These are phyloP conservation scores for Xylaria sp. DNA, from an alignment of 2,329 filamentous ascomycete species.

Conservation along the genomic window DNA sequence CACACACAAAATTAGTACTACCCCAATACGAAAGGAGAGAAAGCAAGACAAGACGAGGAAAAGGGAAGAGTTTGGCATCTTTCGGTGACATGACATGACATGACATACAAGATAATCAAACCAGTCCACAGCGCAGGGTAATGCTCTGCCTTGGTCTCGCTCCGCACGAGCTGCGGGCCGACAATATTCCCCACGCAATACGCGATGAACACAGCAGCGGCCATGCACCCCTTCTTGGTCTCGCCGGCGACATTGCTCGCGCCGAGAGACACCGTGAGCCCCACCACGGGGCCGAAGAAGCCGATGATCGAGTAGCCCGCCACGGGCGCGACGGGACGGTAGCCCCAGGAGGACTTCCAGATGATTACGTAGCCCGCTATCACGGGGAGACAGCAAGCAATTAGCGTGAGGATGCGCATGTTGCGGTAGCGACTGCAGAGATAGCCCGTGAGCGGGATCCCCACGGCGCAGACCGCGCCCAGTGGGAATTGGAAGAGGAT, in stretches of 20 bases:
- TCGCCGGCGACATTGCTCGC: slow-evolving; percentile 78
- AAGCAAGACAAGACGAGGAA: background rate
- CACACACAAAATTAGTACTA: background rate
- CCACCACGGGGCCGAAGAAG: slow-evolving; percentile 77
- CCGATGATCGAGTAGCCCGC: slow-evolving; percentile 78
- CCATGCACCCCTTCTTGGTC: slow-evolving; percentile 83
- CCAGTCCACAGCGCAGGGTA: slow-evolving; percentile 79
- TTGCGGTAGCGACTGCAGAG: slow-evolving; percentile 70
- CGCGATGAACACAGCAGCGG: slow-evolving; percentile 77
- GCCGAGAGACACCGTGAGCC: slow-evolving; percentile 62
- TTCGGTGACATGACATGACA: background rate
- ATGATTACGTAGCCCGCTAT: slow-evolving; percentile 80
- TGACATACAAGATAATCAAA: slow-evolving; percentile 67
- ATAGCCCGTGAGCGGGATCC: slow-evolving; percentile 74
- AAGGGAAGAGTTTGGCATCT: background rate
- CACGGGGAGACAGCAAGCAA: slow-evolving; percentile 76
- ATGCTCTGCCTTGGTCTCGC: slow-evolving; percentile 71
- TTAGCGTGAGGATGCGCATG: slow-evolving; percentile 72
- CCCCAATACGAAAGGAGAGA: background rate
- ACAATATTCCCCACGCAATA: slow-evolving; percentile 81
- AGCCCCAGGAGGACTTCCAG: slow-evolving; percentile 74
- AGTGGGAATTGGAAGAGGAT: slow-evolving; percentile 82
- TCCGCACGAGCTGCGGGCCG: slow-evolving; percentile 76
- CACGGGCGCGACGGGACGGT: slow-evolving; percentile 73
- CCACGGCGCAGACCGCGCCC: slow-evolving; percentile 73